Conservation (phyloP, 1,284 basidiomycete genomes). For the Puccinia hordei region DNA sequence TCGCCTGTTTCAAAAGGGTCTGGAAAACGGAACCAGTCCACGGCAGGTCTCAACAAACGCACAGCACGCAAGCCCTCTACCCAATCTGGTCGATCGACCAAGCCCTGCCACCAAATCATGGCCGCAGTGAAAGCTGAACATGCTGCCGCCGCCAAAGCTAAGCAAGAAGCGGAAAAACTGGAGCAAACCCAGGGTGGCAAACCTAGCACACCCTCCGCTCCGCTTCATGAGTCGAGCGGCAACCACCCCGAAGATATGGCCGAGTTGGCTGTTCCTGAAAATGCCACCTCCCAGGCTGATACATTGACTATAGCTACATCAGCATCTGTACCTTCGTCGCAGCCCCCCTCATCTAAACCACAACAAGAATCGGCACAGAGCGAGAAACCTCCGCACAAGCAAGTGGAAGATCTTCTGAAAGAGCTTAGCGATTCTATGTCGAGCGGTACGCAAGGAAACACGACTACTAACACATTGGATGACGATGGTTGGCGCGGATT, state of each 20-base stretch:
- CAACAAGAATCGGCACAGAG: not conserved
- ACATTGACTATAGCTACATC: not conserved
- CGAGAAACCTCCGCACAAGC: constrained; percentile 21
- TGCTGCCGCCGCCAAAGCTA: constrained; percentile 43
- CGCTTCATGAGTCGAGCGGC: not conserved
- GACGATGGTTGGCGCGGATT: constrained; percentile 37
- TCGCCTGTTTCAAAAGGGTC: constrained; percentile 54
- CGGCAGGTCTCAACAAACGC: constrained; percentile 52
- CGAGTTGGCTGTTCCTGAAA: not conserved
- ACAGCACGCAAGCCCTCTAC: constrained; percentile 49
- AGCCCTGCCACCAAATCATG: constrained; percentile 56
- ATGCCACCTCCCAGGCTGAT: not conserved
- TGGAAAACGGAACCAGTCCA: constrained; percentile 52
- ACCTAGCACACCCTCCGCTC: not conserved
- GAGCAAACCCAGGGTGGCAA: constrained; percentile 20
- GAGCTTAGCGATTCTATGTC: constrained; percentile 34
- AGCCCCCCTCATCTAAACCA: constrained; percentile 2
- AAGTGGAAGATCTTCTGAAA: constrained; percentile 41
- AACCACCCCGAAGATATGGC: not conserved
- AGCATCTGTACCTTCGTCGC: not conserved
- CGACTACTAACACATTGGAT: constrained; percentile 18
- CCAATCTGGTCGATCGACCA: constrained; percentile 50
- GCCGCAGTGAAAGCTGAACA: constrained; percentile 57
- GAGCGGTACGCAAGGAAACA: not conserved
- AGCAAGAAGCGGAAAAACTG: constrained; percentile 31